Evolutionary conservation across 2,329 filamentous ascomycete species (phyloP).

Genomic region (Colletotrichum echinochloae): DNA sequence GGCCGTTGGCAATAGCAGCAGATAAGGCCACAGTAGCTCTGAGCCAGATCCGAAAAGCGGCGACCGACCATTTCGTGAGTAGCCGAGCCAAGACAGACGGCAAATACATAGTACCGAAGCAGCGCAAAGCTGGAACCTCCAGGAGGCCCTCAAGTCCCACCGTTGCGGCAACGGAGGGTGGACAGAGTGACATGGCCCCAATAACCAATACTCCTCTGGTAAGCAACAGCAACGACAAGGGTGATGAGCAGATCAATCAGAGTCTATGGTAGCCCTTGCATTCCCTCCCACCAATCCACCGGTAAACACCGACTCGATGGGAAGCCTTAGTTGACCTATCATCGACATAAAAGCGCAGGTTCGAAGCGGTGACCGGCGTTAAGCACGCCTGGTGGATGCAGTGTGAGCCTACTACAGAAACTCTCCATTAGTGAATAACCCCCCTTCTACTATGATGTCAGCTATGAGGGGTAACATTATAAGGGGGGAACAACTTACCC

Average conservation of each 20-base stretch:
- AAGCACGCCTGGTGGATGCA: conserved; percentile 12
- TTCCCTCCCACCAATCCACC: conserved; percentile 19
- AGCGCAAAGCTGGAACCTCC: not conserved
- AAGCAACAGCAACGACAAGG: conserved; percentile 8
- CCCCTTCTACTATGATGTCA: no score
- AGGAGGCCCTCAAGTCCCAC: conserved; percentile 8
- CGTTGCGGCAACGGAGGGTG: conserved; percentile 9
- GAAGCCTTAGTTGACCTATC: conserved; percentile 23
- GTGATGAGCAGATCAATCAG: conserved; percentile 7
- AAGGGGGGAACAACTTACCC: no score
- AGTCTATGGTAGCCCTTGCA: not conserved
- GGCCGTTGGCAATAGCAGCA: conserved; percentile 5
- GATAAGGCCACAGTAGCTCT: conserved; percentile 19
- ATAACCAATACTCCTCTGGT: conserved; percentile 9
- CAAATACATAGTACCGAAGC: not conserved
- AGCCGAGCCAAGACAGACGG: not conserved
- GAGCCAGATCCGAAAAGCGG: conserved; percentile 14
- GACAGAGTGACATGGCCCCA: conserved; percentile 23
- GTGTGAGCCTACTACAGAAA: no score
- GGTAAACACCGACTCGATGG: conserved; percentile 29
- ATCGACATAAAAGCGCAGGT: conserved; percentile 23
- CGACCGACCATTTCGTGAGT: conserved; percentile 11
- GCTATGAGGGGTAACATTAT: no score
- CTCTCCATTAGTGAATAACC: no score
- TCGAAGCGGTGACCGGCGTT: conserved; percentile 34